Base-by-base conservation (phyloP, 1,284 basidiomycete genomes). In the Sparassis latifolia region DNA sequence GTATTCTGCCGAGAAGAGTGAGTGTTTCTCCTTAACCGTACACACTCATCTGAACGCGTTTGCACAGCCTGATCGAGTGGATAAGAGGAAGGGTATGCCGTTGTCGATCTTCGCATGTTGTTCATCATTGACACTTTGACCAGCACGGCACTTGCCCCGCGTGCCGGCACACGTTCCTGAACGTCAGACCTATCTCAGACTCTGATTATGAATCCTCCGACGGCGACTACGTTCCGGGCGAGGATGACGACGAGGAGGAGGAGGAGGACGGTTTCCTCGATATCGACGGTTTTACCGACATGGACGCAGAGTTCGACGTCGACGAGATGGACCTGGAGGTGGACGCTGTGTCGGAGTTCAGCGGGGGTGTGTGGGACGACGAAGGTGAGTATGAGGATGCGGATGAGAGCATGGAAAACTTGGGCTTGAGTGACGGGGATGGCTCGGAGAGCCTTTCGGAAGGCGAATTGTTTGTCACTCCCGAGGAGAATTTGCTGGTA, bases 71-170 rank as follows among this genome's bases (percentile, higher is more conserved):
- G 33, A 67, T 72, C 5, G 77, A 83, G 62, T 87, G 84, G 84
- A 82, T 87, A 52, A 67, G 68, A 47, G 76, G 74, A 51, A 59
- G 73, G 53, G 83, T 83, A 58, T 45, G 32, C 41, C 20, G 20
- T 20, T 20, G 20, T 20, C 20, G 20, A 20, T 20, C 20, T 20
- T 20, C 20, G 20, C 46, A 4, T 12, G 5, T 44, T 31, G 4
- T n/a, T 12, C 7, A 10, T 27, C 38, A 31, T 35, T 32, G 45
- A 51, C 40, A 51, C 41, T 29, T 28, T 42, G 6, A 31, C 27
- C 55, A 84, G 82, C 82, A 85, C 58, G 83, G 84, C n/a, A 85
- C 71, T 55, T 87, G 84, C 55, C 84, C 84, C 9, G 76, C 81
- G 5, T 87, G 84, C 62, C 70, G 84, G 39, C 68, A 78, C 52